Percentiles rank a stretch among this genome's conserved stretches.
Evolutionary conservation across 179 eudicot genomes (phyloP).

Genomic region (Gypsophila paniculata): DNA sequence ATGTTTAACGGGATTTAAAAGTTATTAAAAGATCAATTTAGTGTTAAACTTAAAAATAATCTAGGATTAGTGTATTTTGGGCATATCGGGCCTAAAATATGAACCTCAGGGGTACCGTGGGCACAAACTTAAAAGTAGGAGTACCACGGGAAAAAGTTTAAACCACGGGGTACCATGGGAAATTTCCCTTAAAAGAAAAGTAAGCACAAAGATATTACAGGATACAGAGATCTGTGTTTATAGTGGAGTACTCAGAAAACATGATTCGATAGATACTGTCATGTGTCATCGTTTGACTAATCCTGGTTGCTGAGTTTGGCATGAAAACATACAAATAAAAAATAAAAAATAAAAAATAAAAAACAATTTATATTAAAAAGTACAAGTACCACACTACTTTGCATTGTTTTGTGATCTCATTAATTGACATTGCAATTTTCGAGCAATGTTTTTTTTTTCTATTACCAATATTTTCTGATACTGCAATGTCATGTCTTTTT

Average conservation of each 20-base stretch:
- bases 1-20: too few relatives aligned
- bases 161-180: too few relatives aligned
- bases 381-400: constrained; percentile 7
- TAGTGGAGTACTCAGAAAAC: not conserved
- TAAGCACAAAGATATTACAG: not conserved
- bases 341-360: not conserved
- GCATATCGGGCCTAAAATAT: too few relatives aligned
- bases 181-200: too few relatives aligned
- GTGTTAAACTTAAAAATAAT: too few relatives aligned
- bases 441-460: not conserved
- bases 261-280: constrained; percentile 10
- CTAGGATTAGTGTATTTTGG: too few relatives aligned
- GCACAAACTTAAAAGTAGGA: too few relatives aligned
- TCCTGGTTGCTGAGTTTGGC: constrained; percentile 17
- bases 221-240: not conserved
- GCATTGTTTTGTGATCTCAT: constrained; percentile 2
- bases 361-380: too few relatives aligned
- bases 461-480: not conserved
- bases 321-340: not conserved
- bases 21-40: too few relatives aligned
- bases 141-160: too few relatives aligned
- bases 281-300: constrained; percentile 29
- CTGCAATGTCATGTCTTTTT: constrained; percentile 10
- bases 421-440: constrained; percentile 9
- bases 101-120: too few relatives aligned